These are phyloP conservation scores for Mycena galericulata DNA, from an alignment of 768 basidiomycete genomes.

Conservation along the genomic window DNA sequence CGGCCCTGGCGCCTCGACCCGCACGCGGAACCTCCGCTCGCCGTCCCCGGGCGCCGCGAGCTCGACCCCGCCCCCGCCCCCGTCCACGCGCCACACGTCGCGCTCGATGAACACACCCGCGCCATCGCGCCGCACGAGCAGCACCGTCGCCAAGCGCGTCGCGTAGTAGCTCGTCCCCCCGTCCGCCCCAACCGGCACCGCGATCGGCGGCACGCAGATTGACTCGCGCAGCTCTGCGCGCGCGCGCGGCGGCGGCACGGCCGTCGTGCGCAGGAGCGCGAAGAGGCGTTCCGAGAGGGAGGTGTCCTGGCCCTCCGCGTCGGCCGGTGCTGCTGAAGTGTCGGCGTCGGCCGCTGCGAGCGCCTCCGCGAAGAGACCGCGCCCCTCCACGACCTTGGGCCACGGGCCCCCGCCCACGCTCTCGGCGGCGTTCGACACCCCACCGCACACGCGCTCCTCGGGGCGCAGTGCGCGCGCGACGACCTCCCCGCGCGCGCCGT, in stretches of 20 bases:
- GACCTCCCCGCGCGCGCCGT: conserved; percentile 74
- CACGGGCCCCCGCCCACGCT: conserved; percentile 59
- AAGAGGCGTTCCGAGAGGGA: conserved; percentile 71
- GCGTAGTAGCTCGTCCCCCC: conserved; percentile 57
- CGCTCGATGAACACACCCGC: conserved; percentile 76
- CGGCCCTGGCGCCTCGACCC: background rate
- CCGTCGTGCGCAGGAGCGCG: conserved; percentile 69
- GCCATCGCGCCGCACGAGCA: conserved; percentile 73
- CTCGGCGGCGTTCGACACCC: conserved; percentile 70
- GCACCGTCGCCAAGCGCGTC: conserved; percentile 79
- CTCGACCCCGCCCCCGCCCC: conserved; percentile 13
- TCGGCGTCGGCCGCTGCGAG: conserved; percentile 52
- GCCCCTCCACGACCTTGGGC: conserved; percentile 81
- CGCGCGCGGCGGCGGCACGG: conserved; percentile 56
- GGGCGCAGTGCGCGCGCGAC: conserved; percentile 63
- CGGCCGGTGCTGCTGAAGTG: too few relatives aligned
- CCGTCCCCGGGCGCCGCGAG: conserved; percentile 51
- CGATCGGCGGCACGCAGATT: conserved; percentile 68
- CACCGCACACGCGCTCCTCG: conserved; percentile 64
- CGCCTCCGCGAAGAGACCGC: conserved; percentile 52
- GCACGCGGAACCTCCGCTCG: conserved; percentile 60
- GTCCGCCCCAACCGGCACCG: conserved; percentile 34
- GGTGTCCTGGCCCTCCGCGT: conserved; percentile 51
- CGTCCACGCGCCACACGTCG: conserved; percentile 64
- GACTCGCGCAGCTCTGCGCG: conserved; percentile 71